Conservation (phyloP, 75 land plant genomes). For the Adiantum capillusveneris region DNA sequence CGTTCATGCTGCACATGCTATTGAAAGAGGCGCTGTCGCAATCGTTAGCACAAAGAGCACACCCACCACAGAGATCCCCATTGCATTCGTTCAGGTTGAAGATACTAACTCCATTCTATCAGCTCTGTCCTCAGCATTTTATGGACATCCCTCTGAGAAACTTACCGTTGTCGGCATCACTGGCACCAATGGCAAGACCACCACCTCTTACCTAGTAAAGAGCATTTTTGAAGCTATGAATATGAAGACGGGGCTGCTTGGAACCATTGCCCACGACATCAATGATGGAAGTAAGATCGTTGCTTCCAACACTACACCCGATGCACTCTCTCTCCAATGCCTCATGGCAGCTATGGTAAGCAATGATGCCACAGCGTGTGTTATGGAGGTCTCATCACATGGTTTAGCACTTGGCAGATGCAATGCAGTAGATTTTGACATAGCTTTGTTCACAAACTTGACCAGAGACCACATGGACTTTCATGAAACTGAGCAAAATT, state of each 20-base stretch:
- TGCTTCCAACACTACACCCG: conserved; percentile 29
- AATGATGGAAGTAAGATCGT: conserved; percentile 11
- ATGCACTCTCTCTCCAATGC: conserved; percentile 24
- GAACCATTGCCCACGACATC: conserved; percentile 27
- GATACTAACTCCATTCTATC: conserved; percentile 29
- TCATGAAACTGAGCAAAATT: conserved; percentile 27
- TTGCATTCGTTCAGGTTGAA: conserved; percentile 19
- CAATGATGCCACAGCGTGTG: conserved; percentile 16
- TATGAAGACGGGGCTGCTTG: conserved; percentile 21
- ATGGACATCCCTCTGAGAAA: conserved; percentile 23
- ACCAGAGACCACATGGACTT: conserved; percentile 38
- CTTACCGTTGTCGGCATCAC: conserved; percentile 31
- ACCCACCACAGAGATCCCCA: not conserved
- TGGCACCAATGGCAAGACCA: conserved; percentile 38
- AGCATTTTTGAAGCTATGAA: conserved; percentile 35
- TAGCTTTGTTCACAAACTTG: conserved; percentile 32
- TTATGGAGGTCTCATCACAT: conserved; percentile 36
- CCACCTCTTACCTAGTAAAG: conserved; percentile 23
- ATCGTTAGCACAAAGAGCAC: conserved; percentile 12
- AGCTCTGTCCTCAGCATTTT: conserved; percentile 31
- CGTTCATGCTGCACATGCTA: conserved; percentile 11
- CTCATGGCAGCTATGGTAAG: conserved; percentile 31
- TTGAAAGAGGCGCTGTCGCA: conserved; percentile 24
- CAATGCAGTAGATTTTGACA: conserved; percentile 32
- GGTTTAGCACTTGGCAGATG: conserved; percentile 24